These are phyloP conservation scores for Trichoderma endophyticum DNA, from an alignment of 2,329 filamentous ascomycete species.

Conservation along the genomic window DNA sequence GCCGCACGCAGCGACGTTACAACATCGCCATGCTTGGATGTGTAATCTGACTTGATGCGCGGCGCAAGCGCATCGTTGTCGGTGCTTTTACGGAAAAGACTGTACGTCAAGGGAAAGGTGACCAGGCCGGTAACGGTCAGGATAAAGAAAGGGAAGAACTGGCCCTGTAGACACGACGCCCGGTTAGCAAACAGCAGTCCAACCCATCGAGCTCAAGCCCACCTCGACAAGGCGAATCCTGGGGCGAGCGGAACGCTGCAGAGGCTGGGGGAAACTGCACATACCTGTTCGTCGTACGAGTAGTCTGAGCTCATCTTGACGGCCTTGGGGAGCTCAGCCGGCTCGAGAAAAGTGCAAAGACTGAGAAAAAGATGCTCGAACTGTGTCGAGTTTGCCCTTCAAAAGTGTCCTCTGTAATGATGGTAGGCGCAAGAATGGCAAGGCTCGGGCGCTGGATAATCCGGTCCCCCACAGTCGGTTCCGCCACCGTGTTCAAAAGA, in stretches of 20 bases:
- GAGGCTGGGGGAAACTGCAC: background rate
- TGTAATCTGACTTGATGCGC: conserved; percentile 77
- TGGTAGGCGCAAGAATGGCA: conserved; percentile 15
- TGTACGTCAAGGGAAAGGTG: conserved; percentile 87
- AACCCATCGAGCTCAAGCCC: background rate
- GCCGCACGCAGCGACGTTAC: conserved; percentile 79
- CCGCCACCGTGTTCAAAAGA: conserved; percentile 37
- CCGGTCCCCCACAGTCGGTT: conserved; percentile 25
- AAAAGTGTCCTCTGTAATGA: conserved; percentile 17
- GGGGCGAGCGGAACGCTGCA: background rate
- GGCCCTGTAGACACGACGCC: conserved; percentile 55
- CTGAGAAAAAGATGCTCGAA: conserved; percentile 11
- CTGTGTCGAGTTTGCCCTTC: conserved; percentile 8
- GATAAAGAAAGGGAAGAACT: conserved; percentile 99
- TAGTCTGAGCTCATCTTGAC: conserved; percentile 86
- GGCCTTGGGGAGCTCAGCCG: conserved; percentile 36
- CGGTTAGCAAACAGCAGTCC: conserved; percentile 10
- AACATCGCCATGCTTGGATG: conserved; percentile 76
- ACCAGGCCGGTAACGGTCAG: conserved; percentile 84
- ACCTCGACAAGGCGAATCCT: conserved; percentile 1
- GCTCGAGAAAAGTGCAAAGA: conserved; percentile 25
- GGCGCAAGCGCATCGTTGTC: conserved; percentile 76
- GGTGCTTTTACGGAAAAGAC: conserved; percentile 73
- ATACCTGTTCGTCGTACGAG: conserved; percentile 91
- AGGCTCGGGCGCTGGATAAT: conserved; percentile 34